Conservation (phyloP, 2,329 filamentous ascomycete genomes). For the Phoma sp. region DNA sequence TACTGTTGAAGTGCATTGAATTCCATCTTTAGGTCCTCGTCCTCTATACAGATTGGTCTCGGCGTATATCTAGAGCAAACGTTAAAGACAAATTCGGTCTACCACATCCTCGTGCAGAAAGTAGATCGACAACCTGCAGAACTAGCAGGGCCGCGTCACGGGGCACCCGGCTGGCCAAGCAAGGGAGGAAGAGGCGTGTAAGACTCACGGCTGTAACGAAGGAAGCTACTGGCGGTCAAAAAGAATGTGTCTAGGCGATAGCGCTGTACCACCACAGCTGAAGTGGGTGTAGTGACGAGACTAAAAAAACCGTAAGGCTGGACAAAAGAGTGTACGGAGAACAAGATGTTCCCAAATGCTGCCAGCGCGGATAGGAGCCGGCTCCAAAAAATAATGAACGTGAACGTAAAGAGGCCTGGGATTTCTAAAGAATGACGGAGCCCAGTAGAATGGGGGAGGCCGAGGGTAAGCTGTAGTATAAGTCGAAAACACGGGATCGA, state of each 20-base stretch:
- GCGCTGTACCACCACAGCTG: constrained; percentile 42
- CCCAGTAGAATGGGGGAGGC: constrained; percentile 46
- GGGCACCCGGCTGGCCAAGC: constrained; percentile 25
- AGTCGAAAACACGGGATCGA: constrained; percentile 42
- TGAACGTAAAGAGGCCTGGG: constrained; percentile 40
- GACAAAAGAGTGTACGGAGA: constrained; percentile 51
- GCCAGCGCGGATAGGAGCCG: constrained; percentile 51
- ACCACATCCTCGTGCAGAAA: constrained; percentile 23
- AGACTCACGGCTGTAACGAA: constrained; percentile 35
- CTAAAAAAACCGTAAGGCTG: constrained; percentile 32
- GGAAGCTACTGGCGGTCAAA: constrained; percentile 22
- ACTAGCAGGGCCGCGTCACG: constrained; percentile 27
- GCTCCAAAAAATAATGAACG: constrained; percentile 46
- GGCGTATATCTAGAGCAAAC: constrained; percentile 25
- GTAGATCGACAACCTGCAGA: constrained; percentile 30
- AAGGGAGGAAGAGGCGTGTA: constrained; percentile 35
- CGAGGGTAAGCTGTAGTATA: constrained; percentile 47
- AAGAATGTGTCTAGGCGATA: constrained; percentile 48
- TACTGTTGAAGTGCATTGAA: constrained; percentile 53
- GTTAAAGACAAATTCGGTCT: constrained; percentile 39
- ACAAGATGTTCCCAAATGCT: constrained; percentile 44
- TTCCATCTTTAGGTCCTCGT: constrained; percentile 49
- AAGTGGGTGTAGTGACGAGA: constrained; percentile 30
- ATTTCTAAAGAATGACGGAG: constrained; percentile 50
- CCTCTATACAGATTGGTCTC: constrained; percentile 35